Conservation (phyloP, 2,329 filamentous ascomycete genomes). For the Zelopaecilomyces penicillatus region DNA sequence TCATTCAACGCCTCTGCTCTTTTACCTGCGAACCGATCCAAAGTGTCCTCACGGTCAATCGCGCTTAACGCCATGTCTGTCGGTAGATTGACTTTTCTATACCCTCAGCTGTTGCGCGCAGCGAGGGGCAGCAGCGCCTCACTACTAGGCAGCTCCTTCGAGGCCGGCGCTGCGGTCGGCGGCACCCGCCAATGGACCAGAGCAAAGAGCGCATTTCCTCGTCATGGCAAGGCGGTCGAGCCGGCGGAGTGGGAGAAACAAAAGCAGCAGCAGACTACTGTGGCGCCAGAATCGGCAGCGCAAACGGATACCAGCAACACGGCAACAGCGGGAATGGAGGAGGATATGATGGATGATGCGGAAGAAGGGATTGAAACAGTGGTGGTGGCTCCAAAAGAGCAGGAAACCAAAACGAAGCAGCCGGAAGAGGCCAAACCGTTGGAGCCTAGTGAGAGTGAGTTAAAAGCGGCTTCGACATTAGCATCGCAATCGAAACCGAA, state of each 20-base stretch:
- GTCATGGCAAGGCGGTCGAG: slow-evolving; percentile 55
- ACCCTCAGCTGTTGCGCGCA: slow-evolving; percentile 56
- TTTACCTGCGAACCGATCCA: background rate
- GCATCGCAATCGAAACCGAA: background rate
- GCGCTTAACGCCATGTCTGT: slow-evolving; percentile 43
- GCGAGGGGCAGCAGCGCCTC: slow-evolving; percentile 7
- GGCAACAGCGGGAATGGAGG: slow-evolving; percentile 6
- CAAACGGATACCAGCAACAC: background rate
- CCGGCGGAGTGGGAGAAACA: slow-evolving; percentile 30
- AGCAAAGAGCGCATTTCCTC: slow-evolving; percentile 38
- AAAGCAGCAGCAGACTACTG: slow-evolving; percentile 10
- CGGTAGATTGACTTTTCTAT: slow-evolving; percentile 57
- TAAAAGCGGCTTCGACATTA: too few species aligned
- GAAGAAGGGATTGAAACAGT: too few species aligned
- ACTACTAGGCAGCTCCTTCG: background rate
- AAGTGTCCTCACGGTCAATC: background rate
- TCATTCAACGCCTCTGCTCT: too few species aligned
- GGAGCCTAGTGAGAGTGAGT: background rate
- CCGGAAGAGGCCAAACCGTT: background rate
- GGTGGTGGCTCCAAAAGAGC: too few species aligned
- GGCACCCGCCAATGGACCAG: slow-evolving; percentile 19
- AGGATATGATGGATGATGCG: too few species aligned
- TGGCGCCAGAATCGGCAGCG: background rate
- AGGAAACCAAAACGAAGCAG: background rate
- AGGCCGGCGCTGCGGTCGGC: slow-evolving; percentile 1